These are phyloP conservation scores for Lolium multiflorum DNA, from an alignment of 176 grass and related monocot genomes.

Conservation along the genomic window DNA sequence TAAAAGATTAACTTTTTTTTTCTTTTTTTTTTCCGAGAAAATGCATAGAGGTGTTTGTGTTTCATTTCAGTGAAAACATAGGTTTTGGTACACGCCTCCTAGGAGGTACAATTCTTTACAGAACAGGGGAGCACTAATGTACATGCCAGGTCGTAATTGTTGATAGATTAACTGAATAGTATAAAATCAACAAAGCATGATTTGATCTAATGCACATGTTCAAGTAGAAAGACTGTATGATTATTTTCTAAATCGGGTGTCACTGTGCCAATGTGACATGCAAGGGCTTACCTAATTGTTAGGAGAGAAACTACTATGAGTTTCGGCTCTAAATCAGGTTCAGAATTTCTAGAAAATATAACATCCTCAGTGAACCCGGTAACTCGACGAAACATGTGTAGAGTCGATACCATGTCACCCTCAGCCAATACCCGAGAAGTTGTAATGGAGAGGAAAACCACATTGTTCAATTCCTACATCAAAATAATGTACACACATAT, in stretches of 20 bases:
- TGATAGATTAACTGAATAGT: conserved; percentile 20
- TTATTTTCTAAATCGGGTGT: conserved; percentile 11
- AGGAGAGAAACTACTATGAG: conserved; percentile 78
- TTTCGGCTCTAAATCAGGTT: conserved; percentile 85
- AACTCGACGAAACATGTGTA: conserved; percentile 69
- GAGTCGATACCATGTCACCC: conserved; percentile 68
- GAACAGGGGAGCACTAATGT: too few relatives aligned
- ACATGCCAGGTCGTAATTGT: not conserved
- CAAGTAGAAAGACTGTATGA: not conserved
- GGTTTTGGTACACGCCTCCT: too few relatives aligned
- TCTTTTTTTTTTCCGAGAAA: too few relatives aligned
- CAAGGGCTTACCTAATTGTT: conserved; percentile 71
- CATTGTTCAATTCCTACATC: conserved; percentile 76
- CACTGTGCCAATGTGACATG: not conserved
- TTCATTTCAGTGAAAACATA: too few relatives aligned
- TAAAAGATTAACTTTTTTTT: too few relatives aligned
- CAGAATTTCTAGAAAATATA: conserved; percentile 77
- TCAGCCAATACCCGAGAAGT: conserved; percentile 70
- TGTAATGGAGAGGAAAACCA: conserved; percentile 69
- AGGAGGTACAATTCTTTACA: too few relatives aligned
- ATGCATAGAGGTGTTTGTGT: too few relatives aligned
- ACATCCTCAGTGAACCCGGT: conserved; percentile 70
- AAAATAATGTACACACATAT: conserved; percentile 26
- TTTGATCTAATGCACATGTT: not conserved
- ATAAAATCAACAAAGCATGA: not conserved